Percentiles rank a stretch among this genome's conserved stretches.
phyloP scores from a whole-genome alignment of 1,284 basidiomycete species.

The Tremellales sp. region DNA sequence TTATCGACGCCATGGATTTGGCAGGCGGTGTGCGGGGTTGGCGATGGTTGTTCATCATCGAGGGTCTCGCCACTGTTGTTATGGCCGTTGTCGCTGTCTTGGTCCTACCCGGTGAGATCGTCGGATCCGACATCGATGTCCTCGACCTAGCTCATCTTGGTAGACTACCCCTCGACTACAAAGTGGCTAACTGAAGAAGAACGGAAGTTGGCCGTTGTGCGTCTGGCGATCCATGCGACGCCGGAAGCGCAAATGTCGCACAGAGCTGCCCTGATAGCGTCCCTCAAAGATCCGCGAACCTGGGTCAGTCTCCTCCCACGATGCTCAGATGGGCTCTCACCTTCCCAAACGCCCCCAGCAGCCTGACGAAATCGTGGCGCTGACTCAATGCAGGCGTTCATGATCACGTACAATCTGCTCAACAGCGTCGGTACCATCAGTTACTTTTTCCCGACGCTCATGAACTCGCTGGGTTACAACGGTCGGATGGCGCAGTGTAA shows the following conservation, averaged over 20 bases:
- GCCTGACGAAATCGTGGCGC: background rate
- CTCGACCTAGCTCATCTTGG: constrained; percentile 37
- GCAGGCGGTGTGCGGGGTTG: constrained; percentile 10
- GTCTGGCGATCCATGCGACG: constrained; percentile 24
- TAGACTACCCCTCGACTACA: constrained; percentile 33
- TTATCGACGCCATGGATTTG: constrained; percentile 14
- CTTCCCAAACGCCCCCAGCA: background rate
- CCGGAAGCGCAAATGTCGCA: constrained; percentile 23
- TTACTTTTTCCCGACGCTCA: constrained; percentile 49
- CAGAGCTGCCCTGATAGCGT: constrained; percentile 27
- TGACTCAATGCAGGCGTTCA: constrained; percentile 20
- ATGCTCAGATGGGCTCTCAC: constrained; percentile 37
- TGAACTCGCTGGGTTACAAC: constrained; percentile 39
- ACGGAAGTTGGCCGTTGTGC: constrained; percentile 23
- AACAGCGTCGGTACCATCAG: constrained; percentile 44
- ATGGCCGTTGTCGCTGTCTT: constrained; percentile 18
- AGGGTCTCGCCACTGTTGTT: constrained; percentile 11
- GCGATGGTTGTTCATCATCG: constrained; percentile 22
- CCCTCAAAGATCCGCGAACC: constrained; percentile 38
- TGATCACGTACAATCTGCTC: constrained; percentile 38
- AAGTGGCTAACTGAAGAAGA: constrained; percentile 33
- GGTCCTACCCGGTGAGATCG: constrained; percentile 20
- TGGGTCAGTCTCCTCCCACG: constrained; percentile 40
- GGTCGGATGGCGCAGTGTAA: constrained; percentile 40
- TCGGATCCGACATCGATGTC: background rate